Conservation (phyloP, 2,329 filamentous ascomycete species). For the Aspergillus brasiliensis region DNA sequence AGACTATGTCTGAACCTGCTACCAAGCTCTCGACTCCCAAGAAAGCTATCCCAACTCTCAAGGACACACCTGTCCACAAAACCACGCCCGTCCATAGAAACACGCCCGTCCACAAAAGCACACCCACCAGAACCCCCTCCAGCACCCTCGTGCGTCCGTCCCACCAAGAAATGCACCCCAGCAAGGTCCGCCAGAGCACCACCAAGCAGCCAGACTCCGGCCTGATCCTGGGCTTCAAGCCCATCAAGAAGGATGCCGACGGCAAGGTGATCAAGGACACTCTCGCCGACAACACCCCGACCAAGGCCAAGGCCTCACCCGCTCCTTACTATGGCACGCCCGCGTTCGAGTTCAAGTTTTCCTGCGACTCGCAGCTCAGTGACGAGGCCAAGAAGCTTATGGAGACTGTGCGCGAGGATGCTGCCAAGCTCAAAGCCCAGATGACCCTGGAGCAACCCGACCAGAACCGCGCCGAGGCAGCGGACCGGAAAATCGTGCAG, state of each 20-base stretch:
- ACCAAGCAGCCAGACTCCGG: constrained; percentile 77
- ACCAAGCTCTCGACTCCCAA: not conserved
- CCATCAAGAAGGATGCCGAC: constrained; percentile 58
- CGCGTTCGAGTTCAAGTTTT: constrained; percentile 50
- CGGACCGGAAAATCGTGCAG: constrained; percentile 72
- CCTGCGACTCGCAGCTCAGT: constrained; percentile 47
- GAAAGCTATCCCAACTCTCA: not conserved
- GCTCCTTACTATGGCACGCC: constrained; percentile 44
- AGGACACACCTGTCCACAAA: constrained; percentile 13
- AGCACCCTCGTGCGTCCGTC: constrained; percentile 70
- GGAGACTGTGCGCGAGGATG: constrained; percentile 71
- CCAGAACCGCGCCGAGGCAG: constrained; percentile 42
- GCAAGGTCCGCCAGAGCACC: constrained; percentile 73
- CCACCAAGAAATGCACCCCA: constrained; percentile 86
- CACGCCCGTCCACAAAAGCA: constrained; percentile 15
- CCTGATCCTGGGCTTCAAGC: constrained; percentile 77
- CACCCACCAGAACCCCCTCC: constrained; percentile 36
- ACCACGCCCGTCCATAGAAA: constrained; percentile 16
- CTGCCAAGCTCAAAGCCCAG: constrained; percentile 68
- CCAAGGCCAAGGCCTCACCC: constrained; percentile 41
- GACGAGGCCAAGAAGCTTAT: constrained; percentile 59
- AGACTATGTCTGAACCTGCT: not conserved
- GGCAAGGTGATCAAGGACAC: constrained; percentile 38
- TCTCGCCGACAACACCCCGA: constrained; percentile 42
- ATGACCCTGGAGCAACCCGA: constrained; percentile 62